Conservation (phyloP, 495 filamentous ascomycete species). For the Achaetomiella virescens region DNA sequence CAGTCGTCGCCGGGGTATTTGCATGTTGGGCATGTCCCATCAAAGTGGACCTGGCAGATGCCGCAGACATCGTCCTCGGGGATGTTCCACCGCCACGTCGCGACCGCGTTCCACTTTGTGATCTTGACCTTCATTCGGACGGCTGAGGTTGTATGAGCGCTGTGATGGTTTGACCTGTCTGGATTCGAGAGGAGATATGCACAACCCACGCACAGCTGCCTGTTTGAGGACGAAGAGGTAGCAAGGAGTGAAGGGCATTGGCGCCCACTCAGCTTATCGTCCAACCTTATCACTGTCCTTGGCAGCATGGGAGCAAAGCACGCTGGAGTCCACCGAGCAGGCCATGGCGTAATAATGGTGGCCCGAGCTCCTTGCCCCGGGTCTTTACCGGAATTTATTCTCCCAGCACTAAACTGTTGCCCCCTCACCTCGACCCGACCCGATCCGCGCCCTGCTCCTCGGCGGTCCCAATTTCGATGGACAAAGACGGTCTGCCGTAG, state of each 20-base stretch:
- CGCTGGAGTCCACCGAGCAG: not conserved
- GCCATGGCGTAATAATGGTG: slow-evolving; percentile 13
- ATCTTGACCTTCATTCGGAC: slow-evolving; percentile 86
- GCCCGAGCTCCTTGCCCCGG: slow-evolving; percentile 17
- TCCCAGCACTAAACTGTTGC: not conserved
- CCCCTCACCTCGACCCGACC: slow-evolving; percentile 1
- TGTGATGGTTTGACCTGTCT: not conserved
- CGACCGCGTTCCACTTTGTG: slow-evolving; percentile 86
- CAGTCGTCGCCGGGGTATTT: slow-evolving; percentile 98
- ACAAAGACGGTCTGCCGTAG: slow-evolving; percentile 3
- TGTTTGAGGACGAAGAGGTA: not conserved
- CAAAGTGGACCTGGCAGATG: slow-evolving; percentile 97
- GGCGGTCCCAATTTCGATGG: not conserved
- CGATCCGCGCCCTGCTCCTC: not conserved
- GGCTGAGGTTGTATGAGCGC: not conserved
- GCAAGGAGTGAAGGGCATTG: not conserved
- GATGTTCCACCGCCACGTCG: slow-evolving; percentile 96
- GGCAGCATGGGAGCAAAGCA: too few relatives aligned
- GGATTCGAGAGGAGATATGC: not conserved
- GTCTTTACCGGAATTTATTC: not conserved
- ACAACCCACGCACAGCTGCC: not conserved
- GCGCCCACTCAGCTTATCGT: not conserved
- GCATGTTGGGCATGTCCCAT: slow-evolving; percentile 95
- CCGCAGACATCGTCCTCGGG: slow-evolving; percentile 97
- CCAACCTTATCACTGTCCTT: not conserved